These are phyloP conservation scores for Wallacemonas sp. DNA, from an alignment of 208 protist species.

Conservation along the genomic window DNA sequence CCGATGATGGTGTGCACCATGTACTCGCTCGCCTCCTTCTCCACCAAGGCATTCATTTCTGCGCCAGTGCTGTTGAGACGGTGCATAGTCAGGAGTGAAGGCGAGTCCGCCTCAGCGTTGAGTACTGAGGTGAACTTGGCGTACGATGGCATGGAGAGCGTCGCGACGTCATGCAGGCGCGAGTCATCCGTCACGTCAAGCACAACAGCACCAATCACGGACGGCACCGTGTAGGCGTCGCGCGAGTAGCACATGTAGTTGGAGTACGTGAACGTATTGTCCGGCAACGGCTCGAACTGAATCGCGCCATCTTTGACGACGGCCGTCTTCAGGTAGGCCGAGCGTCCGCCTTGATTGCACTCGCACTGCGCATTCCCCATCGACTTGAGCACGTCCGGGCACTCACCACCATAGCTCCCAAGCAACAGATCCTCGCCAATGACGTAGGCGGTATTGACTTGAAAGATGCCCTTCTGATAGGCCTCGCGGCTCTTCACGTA, in stretches of 20 bases:
- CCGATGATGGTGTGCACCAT: neutral
- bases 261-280: slow-evolving; percentile 5
- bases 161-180: neutral
- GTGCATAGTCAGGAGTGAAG: neutral
- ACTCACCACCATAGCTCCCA: slow-evolving; percentile 52
- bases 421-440: slow-evolving; percentile 49
- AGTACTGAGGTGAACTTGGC: neutral
- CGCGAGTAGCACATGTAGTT: slow-evolving; percentile 12
- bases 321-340: slow-evolving; percentile 18
- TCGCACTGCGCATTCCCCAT: slow-evolving; percentile 11
- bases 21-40: neutral
- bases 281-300: neutral
- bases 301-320: neutral
- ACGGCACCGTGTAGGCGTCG: neutral
- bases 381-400: neutral
- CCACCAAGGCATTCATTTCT: neutral
- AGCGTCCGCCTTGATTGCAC: slow-evolving; percentile 47
- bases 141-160: neutral
- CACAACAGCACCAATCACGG: neutral
- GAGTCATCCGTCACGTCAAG: neutral
- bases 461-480: slow-evolving; percentile 28
- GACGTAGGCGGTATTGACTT: slow-evolving; percentile 42
- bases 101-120: neutral
- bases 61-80: neutral
- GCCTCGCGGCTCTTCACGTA: slow-evolving; percentile 8